Percentiles rank a stretch among this genome's conserved stretches.
Conservation (phyloP, 2,329 filamentous ascomycete species). For the Canariomyces notabilis region DNA sequence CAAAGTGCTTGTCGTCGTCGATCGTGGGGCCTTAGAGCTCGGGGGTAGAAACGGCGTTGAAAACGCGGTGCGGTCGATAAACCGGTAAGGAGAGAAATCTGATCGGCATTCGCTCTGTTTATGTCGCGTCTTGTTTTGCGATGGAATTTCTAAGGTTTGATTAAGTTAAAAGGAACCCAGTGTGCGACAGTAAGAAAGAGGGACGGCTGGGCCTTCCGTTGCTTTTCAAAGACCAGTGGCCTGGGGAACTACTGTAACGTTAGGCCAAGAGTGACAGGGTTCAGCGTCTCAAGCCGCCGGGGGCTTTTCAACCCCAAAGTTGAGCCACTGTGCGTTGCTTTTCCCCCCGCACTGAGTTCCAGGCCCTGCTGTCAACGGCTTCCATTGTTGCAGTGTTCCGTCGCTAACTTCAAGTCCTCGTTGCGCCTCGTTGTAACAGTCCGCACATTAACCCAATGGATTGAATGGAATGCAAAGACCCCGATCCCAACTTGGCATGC, state of each 20-base stretch:
- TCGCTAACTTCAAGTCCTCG: too few species aligned
- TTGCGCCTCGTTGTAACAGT: too few species aligned
- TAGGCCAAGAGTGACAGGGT: constrained; percentile 1
- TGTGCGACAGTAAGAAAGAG: constrained; percentile 19
- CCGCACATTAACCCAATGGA: too few species aligned
- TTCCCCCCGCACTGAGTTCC: constrained; percentile 9
- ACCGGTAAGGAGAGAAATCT: not conserved
- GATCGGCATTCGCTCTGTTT: not conserved
- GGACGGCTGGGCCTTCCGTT: constrained; percentile 10
- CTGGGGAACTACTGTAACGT: too few species aligned
- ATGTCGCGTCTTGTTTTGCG: constrained; percentile 10
- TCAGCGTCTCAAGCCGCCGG: constrained; percentile 2
- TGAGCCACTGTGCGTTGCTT: constrained; percentile 8
- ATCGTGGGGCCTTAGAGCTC: constrained; percentile 11
- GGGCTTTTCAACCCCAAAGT: constrained; percentile 1
- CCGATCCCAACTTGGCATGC: not conserved
- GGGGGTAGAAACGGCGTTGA: too few species aligned
- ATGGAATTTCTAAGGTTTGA: constrained; percentile 10
- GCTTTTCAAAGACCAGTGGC: constrained; percentile 18
- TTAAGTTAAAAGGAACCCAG: constrained; percentile 17
- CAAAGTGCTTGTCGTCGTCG: constrained; percentile 3
- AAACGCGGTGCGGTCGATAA: too few species aligned
- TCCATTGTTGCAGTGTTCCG: not conserved
- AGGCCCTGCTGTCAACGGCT: not conserved
- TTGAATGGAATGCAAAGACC: not conserved